Conservation (phyloP, 164 flowering plant genomes). For the Tetracentron sinense region DNA sequence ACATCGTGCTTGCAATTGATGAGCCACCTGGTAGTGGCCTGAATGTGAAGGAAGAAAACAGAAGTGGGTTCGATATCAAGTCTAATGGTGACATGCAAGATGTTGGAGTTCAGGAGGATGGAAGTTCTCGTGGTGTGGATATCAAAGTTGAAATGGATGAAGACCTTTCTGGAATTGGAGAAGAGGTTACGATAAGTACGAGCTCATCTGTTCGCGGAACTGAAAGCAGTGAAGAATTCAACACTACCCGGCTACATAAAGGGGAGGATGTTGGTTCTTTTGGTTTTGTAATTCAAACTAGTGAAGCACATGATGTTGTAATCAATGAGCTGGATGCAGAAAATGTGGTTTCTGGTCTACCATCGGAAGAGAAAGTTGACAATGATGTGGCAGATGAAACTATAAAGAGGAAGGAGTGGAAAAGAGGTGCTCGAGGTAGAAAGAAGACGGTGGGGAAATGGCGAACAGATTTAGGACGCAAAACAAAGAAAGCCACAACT, state of each 20-base stretch:
- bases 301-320: neutral
- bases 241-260: neutral
- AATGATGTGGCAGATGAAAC: neutral
- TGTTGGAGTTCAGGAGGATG: neutral
- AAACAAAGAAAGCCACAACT: neutral
- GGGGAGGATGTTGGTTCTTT: neutral
- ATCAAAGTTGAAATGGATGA: slow-evolving; percentile 1
- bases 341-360: neutral
- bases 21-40: too few species aligned
- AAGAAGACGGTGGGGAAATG: neutral
- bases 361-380: neutral
- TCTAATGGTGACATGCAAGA: neutral
- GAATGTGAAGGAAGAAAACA: neutral
- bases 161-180: neutral
- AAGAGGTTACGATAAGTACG: neutral
- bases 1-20: too few species aligned
- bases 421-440: neutral
- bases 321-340: neutral
- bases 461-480: neutral
- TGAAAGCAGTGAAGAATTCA: neutral
- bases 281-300: too few species aligned
- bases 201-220: neutral
- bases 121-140: neutral
- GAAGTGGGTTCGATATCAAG: neutral
- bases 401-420: neutral